These are phyloP conservation scores for Dalbergia cochinchinensis DNA, from an alignment of 306 rosid genomes.

Conservation along the genomic window DNA sequence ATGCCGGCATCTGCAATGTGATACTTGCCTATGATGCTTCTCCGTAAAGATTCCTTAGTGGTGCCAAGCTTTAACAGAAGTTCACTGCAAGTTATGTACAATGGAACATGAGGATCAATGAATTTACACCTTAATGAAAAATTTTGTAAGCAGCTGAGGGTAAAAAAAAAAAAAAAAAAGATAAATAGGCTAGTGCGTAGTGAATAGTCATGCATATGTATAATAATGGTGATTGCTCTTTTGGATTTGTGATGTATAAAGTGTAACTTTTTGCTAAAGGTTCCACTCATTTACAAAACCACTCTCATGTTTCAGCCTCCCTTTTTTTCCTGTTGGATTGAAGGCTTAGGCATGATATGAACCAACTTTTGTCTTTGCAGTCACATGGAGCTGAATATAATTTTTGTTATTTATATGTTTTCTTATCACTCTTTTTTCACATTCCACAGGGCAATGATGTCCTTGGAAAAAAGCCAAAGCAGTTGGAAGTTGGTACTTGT, in stretches of 20 bases:
- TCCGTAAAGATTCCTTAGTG: constrained; percentile 51
- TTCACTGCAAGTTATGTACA: constrained; percentile 41
- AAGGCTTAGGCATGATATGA: constrained; percentile 50
- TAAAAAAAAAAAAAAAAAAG: background rate
- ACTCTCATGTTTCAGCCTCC: constrained; percentile 34
- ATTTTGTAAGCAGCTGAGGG: background rate
- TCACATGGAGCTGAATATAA: constrained; percentile 56
- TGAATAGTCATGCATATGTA: background rate
- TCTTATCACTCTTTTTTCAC: constrained; percentile 33
- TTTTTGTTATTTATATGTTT: constrained; percentile 52
- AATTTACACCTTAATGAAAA: constrained; percentile 33
- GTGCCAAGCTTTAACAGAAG: constrained; percentile 47
- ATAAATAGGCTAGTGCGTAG: background rate
- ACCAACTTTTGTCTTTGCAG: constrained; percentile 44
- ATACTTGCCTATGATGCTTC: constrained; percentile 53
- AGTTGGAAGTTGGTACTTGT: constrained; percentile 53
- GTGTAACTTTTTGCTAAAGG: constrained; percentile 49
- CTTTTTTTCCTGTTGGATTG: constrained; percentile 29
- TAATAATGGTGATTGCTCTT: constrained; percentile 38
- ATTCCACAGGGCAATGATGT: constrained; percentile 49
- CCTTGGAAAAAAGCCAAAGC: constrained; percentile 46
- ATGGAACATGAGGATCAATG: constrained; percentile 32
- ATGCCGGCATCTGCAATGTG: constrained; percentile 46
- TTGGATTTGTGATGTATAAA: constrained; percentile 37
- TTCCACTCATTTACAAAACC: constrained; percentile 50